These are phyloP conservation scores for Chaetomiaceae sp. DNA, from an alignment of 2,329 filamentous ascomycete species.

Conservation along the genomic window DNA sequence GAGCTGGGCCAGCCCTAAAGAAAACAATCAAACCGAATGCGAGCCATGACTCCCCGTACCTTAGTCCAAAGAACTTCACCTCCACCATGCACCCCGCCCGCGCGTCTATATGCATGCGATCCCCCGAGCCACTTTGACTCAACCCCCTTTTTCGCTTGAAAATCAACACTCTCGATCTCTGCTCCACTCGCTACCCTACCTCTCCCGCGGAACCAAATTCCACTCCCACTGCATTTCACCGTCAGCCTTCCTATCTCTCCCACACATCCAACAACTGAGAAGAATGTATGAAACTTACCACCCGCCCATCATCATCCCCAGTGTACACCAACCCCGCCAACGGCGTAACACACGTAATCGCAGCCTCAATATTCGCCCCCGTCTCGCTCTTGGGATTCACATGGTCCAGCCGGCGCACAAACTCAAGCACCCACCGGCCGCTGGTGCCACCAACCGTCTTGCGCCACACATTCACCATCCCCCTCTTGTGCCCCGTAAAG, in stretches of 20 bases:
- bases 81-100: not conserved
- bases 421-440: conserved; percentile 69
- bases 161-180: not conserved
- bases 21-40: too few species aligned
- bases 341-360: conserved; percentile 81
- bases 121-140: not conserved
- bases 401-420: conserved; percentile 80
- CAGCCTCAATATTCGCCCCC: conserved; percentile 56
- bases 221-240: conserved; percentile 55
- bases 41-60: not conserved
- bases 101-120: conserved; percentile 1
- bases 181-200: conserved; percentile 31
- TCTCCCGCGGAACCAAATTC: conserved; percentile 55
- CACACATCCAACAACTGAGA: conserved; percentile 2
- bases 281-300: conserved; percentile 56
- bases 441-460: conserved; percentile 46
- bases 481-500: conserved; percentile 82
- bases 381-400: conserved; percentile 62
- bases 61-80: not conserved
- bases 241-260: conserved; percentile 16
- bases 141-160: not conserved
- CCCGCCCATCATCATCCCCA: conserved; percentile 86
- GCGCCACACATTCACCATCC: conserved; percentile 75
- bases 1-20: too few species aligned
- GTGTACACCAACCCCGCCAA: conserved; percentile 84